Conservation (phyloP, 1,139 yeast genomes). For the Blastobotrys aristatus region DNA sequence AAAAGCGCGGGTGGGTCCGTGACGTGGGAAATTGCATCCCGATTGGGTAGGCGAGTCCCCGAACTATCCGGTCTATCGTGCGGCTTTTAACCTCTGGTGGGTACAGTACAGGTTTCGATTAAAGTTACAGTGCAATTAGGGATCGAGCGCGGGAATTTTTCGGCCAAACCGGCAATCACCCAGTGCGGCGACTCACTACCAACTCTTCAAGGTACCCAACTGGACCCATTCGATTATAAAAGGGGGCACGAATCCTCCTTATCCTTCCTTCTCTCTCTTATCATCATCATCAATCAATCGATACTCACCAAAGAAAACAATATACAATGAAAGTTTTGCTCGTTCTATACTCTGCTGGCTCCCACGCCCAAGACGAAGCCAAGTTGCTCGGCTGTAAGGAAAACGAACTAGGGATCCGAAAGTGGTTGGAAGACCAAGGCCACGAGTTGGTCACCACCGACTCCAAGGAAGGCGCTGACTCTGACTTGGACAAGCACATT, state of each 20-base stretch:
- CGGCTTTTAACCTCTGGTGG: neutral
- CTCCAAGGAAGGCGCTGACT: conserved; percentile 62
- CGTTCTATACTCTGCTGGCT: conserved; percentile 34
- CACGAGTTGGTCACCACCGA: conserved; percentile 63
- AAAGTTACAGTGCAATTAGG: neutral
- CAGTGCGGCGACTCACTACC: neutral
- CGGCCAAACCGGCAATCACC: neutral
- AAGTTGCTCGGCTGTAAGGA: conserved; percentile 66
- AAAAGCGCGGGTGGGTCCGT: neutral
- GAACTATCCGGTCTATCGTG: neutral
- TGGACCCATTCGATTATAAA: too few species aligned
- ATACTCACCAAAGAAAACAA: neutral
- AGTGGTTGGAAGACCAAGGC: conserved; percentile 61
- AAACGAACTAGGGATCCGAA: conserved; percentile 67
- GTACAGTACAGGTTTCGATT: neutral
- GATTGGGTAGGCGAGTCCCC: neutral
- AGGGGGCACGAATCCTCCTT: neutral
- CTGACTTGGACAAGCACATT: conserved; percentile 59
- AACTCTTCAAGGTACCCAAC: too few species aligned
- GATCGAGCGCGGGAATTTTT: neutral
- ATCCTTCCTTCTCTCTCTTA: neutral
- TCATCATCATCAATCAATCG: neutral
- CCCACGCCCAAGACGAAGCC: conserved; percentile 56
- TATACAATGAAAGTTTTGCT: conserved; percentile 29
- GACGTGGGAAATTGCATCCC: neutral